Conservation (phyloP, 306 rosid species). For the Prunus mume region DNA sequence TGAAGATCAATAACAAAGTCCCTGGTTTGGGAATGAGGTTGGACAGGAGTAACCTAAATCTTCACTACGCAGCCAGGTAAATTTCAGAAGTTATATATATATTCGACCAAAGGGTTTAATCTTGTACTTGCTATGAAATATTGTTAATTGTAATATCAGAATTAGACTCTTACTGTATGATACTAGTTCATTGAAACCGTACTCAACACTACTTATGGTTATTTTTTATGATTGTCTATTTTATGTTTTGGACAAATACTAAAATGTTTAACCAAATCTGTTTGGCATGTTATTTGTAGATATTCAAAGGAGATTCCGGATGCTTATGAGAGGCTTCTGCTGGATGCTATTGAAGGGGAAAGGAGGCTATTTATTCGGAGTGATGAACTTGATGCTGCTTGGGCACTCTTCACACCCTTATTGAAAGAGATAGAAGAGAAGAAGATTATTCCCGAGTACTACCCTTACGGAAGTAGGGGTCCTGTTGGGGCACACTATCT, state of each 20-base stretch:
- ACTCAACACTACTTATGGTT: neutral
- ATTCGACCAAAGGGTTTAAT: neutral
- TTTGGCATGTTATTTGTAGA: conserved; percentile 36
- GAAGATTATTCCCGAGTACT: conserved; percentile 72
- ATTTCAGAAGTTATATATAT: neutral
- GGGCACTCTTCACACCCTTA: conserved; percentile 84
- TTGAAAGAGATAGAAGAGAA: conserved; percentile 73
- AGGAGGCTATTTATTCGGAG: conserved; percentile 88
- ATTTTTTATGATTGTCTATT: neutral
- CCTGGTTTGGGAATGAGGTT: conserved; percentile 88
- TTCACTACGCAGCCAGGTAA: conserved; percentile 90
- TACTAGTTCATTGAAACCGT: neutral
- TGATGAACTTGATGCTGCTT: conserved; percentile 83
- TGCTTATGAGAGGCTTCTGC: conserved; percentile 87
- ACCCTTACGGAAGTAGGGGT: conserved; percentile 88
- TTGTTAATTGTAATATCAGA: neutral
- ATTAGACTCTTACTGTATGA: neutral
- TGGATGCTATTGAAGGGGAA: conserved; percentile 92
- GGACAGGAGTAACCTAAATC: conserved; percentile 82
- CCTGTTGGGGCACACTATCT: conserved; percentile 93
- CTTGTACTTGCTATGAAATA: neutral
- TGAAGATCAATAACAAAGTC: conserved; percentile 85
- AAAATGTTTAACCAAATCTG: neutral
- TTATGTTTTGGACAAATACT: neutral
- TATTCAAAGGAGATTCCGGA: conserved; percentile 91